Conservation (phyloP, 257 asterid species). For the Ocimum tenuiflorum region DNA sequence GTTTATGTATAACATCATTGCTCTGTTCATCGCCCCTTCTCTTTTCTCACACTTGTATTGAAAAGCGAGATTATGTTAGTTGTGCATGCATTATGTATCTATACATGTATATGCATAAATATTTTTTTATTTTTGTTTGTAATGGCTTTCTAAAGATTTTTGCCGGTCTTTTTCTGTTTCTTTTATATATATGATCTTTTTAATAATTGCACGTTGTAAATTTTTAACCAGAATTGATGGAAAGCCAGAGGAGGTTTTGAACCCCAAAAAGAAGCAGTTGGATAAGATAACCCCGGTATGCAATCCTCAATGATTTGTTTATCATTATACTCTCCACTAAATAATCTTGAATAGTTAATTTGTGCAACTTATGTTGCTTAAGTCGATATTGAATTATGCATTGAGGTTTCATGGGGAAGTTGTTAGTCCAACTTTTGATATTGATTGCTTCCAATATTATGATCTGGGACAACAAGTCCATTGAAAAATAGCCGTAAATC, state of each 20-base stretch:
- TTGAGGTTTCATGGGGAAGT: not conserved
- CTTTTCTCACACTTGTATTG: not conserved
- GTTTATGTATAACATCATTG: constrained; percentile 20
- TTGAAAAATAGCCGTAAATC: not conserved
- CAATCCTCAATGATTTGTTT: not conserved
- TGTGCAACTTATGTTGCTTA: not conserved
- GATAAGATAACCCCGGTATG: constrained; percentile 85
- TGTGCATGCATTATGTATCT: not conserved
- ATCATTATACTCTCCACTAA: not conserved
- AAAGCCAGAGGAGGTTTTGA: constrained; percentile 82
- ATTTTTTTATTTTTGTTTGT: not conserved
- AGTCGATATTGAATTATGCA: not conserved
- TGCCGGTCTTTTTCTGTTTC: not conserved
- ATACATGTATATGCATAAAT: not conserved
- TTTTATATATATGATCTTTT: not conserved
- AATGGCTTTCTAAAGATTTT: not conserved
- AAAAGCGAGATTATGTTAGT: not conserved
- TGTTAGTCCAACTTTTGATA: not conserved
- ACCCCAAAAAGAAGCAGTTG: constrained; percentile 96
- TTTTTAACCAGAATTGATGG: constrained; percentile 52
- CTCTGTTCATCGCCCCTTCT: not conserved
- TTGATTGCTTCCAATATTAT: not conserved
- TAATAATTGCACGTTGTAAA: not conserved
- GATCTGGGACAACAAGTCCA: not conserved
- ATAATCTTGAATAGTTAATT: not conserved